Conservation (phyloP, 2,329 filamentous ascomycete species). For the Aureobasidium uvarum region DNA sequence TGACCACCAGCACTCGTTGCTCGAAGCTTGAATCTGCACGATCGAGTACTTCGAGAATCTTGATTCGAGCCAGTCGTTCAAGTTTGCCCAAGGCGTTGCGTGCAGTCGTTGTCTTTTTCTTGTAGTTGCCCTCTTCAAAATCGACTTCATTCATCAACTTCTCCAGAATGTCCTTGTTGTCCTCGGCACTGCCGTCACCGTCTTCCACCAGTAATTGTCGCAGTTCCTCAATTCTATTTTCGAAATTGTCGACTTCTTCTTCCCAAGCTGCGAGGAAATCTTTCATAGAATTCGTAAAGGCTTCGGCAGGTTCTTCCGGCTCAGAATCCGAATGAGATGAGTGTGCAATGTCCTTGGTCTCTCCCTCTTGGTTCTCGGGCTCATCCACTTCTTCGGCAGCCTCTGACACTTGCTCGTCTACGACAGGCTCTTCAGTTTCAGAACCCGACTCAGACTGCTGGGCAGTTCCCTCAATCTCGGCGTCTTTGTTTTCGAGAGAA, state of each 20-base stretch:
- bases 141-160: slow-evolving; percentile 16
- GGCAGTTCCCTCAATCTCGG: not conserved
- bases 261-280: slow-evolving; percentile 14
- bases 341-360: not conserved
- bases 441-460: not conserved
- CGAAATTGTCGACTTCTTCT: slow-evolving; percentile 12
- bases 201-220: slow-evolving; percentile 1
- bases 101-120: slow-evolving; percentile 5
- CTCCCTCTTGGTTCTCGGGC: not conserved
- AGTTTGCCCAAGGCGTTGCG: not conserved
- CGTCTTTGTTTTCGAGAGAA: too few species aligned
- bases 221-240: not conserved
- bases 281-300: slow-evolving; percentile 13
- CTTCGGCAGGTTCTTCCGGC: not conserved
- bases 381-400: not conserved
- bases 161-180: slow-evolving; percentile 7
- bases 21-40: slow-evolving; percentile 14
- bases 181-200: slow-evolving; percentile 2
- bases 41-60: slow-evolving; percentile 4
- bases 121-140: slow-evolving; percentile 7
- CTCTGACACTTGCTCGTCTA: not conserved
- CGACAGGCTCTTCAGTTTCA: not conserved
- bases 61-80: not conserved
- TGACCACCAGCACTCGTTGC: not conserved
- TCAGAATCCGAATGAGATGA: not conserved